Base-by-base conservation (phyloP, 2,329 filamentous ascomycete species). In the Ascochyta fabae region DNA sequence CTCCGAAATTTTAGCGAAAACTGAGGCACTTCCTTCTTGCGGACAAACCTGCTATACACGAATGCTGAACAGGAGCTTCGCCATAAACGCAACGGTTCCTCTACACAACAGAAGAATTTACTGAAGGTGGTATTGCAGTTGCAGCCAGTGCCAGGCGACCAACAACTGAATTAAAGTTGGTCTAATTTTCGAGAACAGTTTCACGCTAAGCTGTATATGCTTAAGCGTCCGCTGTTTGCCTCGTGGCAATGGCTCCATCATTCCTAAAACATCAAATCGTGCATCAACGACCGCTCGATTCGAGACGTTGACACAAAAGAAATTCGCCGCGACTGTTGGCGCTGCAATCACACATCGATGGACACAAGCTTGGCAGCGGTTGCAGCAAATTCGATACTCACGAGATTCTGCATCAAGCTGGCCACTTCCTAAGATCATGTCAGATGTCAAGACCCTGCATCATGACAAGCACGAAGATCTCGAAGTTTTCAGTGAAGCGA, bases 251-350 rank as follows among this genome's bases (percentile, higher is more conserved):
- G 29, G 23, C 27, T 23, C 6, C 26, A 29, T 23, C 34, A n/a
- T 42, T 12, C 42, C 22, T 31, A 15, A 38, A 56, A 29, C 38
- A 13, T 23, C 22, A 4, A 42, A 46, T 31, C 34, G 0, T 51
- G 48, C 53, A 43, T 38, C 31, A 27, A 42, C 31, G n/a, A 43
- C 38, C 15, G 15, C 29, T 50, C n/a, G 31, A 33, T 34, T 38
- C 36, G 31, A 47, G 38, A 47, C 47, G 47, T 43, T 51, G 26
- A 45, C 15, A 22, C 15, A 51, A 51, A 56, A 56, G 38, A 31
- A 56, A 56, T 13, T 19, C 26, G 9, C 29, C 31, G 19, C 13
- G 10, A 22, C 16, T 9, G 23, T n/a, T 43, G 36, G 26, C 10
- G 15, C 31, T 27, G 27, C 38, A 12, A 22, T 19, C n/a, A 33